These are phyloP conservation scores for Diacronema lutheri DNA, from an alignment of 78 protist species.

Conservation along the genomic window DNA sequence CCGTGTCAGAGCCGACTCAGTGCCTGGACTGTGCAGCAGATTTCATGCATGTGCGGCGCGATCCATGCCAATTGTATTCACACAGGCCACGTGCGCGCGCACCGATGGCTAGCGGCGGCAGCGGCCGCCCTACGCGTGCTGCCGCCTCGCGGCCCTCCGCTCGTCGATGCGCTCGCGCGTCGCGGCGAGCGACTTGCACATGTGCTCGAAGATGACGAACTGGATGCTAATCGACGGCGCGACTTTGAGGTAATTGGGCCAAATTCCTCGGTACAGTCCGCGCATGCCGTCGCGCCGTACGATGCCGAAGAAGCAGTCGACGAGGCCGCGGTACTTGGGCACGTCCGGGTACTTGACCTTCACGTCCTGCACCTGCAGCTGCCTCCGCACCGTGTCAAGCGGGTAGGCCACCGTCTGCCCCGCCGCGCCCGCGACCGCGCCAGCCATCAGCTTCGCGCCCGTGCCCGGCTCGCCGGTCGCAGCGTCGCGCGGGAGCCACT, in stretches of 20 bases:
- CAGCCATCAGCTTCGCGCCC: conserved; percentile 33
- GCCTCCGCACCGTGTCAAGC: conserved; percentile 57
- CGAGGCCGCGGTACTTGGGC: conserved; percentile 34
- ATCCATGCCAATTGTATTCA: too few relatives aligned
- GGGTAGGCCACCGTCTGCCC: conserved; percentile 80
- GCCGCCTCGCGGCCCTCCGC: too few relatives aligned
- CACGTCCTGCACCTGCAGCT: conserved; percentile 64
- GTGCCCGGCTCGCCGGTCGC: conserved; percentile 9
- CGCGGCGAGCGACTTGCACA: too few relatives aligned
- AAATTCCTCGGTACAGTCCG: not conserved
- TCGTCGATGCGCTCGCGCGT: too few relatives aligned
- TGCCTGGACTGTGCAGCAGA: too few relatives aligned
- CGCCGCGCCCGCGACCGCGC: conserved; percentile 76
- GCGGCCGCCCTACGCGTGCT: too few relatives aligned
- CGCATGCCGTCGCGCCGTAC: not conserved
- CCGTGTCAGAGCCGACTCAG: too few relatives aligned
- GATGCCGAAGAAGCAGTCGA: conserved; percentile 51
- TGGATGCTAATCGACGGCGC: not conserved
- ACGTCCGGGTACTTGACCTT: conserved; percentile 28
- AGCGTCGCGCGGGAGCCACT: not conserved
- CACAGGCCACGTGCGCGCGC: too few relatives aligned
- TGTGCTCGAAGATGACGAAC: too few relatives aligned
- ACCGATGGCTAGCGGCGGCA: too few relatives aligned
- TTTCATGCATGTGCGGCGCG: too few relatives aligned
- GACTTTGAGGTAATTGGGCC: not conserved